Conservation (phyloP, 306 rosid species). For the Rosa persica region DNA sequence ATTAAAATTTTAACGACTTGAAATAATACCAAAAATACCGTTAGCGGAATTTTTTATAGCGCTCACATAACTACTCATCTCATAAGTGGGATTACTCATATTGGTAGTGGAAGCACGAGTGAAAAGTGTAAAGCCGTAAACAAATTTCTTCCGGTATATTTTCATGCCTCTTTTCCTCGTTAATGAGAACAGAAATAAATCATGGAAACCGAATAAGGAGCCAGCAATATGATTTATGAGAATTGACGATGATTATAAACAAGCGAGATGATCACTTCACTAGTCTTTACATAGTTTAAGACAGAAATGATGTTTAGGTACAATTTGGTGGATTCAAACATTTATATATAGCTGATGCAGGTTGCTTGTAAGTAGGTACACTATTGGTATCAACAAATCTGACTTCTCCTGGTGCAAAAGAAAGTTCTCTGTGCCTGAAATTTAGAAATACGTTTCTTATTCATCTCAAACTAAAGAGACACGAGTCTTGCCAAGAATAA, state of each 20-base stretch:
- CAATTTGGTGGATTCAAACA: conserved; percentile 80
- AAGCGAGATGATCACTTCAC: not conserved
- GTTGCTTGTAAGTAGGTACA: conserved; percentile 81
- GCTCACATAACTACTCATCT: not conserved
- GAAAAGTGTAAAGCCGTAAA: too few species aligned
- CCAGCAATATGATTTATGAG: not conserved
- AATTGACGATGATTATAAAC: not conserved
- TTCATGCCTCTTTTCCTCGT: not conserved
- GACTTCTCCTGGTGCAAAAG: conserved; percentile 89
- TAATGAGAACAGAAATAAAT: not conserved
- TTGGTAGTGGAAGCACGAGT: too few species aligned
- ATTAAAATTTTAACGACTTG: too few species aligned
- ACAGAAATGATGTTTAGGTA: conserved; percentile 32
- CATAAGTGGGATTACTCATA: not conserved
- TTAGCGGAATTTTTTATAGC: too few species aligned
- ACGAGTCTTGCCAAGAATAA: not conserved
- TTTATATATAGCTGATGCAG: conserved; percentile 85
- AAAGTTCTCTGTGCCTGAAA: conserved; percentile 85
- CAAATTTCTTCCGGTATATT: not conserved
- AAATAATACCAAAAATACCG: too few species aligned
- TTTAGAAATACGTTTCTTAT: not conserved
- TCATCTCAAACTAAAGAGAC: not conserved
- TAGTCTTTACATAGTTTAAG: not conserved
- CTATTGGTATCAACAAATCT: conserved; percentile 74
- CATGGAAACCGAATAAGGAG: not conserved